phyloP scores from a whole-genome alignment of 139 green algal species.

The Auxenochlorella pyrenoidosa region DNA sequence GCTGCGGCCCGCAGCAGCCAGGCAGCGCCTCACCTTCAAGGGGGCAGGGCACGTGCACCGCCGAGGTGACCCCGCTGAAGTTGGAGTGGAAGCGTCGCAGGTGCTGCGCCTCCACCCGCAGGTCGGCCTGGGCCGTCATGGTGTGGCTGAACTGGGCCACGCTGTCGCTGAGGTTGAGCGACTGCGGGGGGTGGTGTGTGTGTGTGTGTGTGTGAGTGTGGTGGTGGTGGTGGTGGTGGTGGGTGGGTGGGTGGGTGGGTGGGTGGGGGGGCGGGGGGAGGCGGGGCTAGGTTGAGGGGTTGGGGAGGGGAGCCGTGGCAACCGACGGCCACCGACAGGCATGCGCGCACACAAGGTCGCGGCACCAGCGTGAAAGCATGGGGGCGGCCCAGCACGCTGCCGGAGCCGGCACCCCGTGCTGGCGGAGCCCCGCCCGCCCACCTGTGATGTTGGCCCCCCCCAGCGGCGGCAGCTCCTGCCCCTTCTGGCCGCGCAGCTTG shows the following conservation, averaged over 20 bases:
- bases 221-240: not conserved
- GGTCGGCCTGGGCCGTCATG: slow-evolving; percentile 80
- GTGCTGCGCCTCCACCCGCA: slow-evolving; percentile 87
- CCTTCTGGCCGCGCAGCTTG: slow-evolving; percentile 37
- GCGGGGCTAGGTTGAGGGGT: not conserved
- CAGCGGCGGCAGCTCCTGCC: slow-evolving; percentile 35
- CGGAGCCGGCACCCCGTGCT: too few relatives aligned
- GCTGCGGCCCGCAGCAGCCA: not conserved
- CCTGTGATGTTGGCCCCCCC: slow-evolving; percentile 30
- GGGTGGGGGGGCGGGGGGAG: not conserved
- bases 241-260: not conserved
- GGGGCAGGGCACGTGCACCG: slow-evolving; percentile 70
- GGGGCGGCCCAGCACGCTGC: too few relatives aligned
- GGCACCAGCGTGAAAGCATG: too few relatives aligned
- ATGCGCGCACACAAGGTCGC: too few relatives aligned
- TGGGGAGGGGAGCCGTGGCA: too few relatives aligned
- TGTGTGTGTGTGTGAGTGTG: not conserved
- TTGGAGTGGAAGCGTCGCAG: slow-evolving; percentile 79
- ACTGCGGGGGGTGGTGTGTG: slow-evolving; percentile 51
- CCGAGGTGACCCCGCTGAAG: slow-evolving; percentile 68
- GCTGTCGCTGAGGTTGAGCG: slow-evolving; percentile 60
- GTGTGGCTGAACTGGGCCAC: slow-evolving; percentile 44
- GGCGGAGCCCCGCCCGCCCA: not conserved
- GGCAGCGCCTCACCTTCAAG: slow-evolving; percentile 19
- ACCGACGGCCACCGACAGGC: too few relatives aligned